A percentile compares a stretch with the other conserved stretches of the same genome.
phyloP scores from a whole-genome alignment of 176 grass and related monocot species.

The Echinochloa phyllopogon region DNA sequence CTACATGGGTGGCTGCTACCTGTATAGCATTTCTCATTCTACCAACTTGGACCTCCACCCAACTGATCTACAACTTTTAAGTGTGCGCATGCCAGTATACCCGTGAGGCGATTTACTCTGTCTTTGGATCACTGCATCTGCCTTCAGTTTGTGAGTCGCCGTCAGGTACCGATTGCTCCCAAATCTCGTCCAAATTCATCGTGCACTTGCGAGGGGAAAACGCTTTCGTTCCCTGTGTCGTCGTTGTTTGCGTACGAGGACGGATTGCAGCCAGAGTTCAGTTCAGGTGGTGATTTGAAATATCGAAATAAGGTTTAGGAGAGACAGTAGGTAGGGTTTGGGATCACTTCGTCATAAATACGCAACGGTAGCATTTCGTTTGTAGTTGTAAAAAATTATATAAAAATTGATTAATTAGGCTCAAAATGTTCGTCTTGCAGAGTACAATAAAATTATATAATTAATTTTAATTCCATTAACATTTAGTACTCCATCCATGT shows the following conservation, averaged over 20 bases:
- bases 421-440: no score
- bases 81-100: background rate
- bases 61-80: background rate
- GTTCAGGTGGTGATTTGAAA: background rate
- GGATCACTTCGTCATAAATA: no score
- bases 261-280: background rate
- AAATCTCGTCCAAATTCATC: background rate
- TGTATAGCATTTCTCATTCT: background rate
- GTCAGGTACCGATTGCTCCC: background rate
- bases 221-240: background rate
- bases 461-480: no score
- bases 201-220: background rate
- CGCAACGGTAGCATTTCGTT: no score
- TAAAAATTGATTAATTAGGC: no score
- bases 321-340: no score
- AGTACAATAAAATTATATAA: no score
- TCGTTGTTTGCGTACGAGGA: background rate
- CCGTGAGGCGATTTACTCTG: conserved; percentile 4
- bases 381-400: no score
- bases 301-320: background rate
- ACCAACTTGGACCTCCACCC: background rate
- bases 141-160: conserved; percentile 1
- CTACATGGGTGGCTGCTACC: no score
- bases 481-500: no score
- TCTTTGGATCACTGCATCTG: background rate